A percentile compares a stretch with the other conserved stretches of the same genome.
phyloP scores from a whole-genome alignment of 768 basidiomycete genomes.

The Pleurotus cornucopiae region DNA sequence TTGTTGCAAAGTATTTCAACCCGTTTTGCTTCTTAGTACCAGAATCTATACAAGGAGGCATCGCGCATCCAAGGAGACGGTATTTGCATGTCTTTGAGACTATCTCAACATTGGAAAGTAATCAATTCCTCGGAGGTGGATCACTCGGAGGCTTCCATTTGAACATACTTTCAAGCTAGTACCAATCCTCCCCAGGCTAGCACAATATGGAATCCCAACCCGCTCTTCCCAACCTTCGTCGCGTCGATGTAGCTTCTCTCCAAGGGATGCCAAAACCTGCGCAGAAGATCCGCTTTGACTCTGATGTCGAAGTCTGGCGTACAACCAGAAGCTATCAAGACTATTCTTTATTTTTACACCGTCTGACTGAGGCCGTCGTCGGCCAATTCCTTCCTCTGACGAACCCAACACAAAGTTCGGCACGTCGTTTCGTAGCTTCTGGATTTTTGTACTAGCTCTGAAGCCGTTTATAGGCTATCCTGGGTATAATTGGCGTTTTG shows the following conservation, averaged over 20 bases:
- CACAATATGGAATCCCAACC: slow-evolving; percentile 8
- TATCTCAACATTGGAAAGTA: background rate
- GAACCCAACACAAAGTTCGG: slow-evolving; percentile 27
- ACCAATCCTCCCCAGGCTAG: too few relatives aligned
- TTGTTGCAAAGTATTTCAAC: too few relatives aligned
- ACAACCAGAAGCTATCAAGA: slow-evolving; percentile 66
- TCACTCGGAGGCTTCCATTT: background rate
- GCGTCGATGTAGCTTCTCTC: slow-evolving; percentile 13
- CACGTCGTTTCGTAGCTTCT: slow-evolving; percentile 15
- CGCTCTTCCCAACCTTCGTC: slow-evolving; percentile 15
- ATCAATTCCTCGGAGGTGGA: too few relatives aligned
- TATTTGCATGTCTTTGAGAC: background rate
- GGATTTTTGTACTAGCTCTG: background rate
- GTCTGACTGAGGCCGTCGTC: slow-evolving; percentile 75
- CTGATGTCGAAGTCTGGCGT: slow-evolving; percentile 73
- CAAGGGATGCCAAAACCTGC: slow-evolving; percentile 26
- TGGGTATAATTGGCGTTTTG: slow-evolving; percentile 50
- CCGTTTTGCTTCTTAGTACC: too few relatives aligned
- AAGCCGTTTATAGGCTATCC: slow-evolving; percentile 35
- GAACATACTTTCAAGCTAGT: background rate
- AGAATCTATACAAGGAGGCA: too few relatives aligned
- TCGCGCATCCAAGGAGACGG: background rate
- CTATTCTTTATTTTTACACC: slow-evolving; percentile 69
- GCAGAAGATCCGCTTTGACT: slow-evolving; percentile 65
- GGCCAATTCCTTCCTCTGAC: slow-evolving; percentile 52